A percentile compares a stretch with the other conserved stretches of the same genome.
Evolutionary conservation across 192 early-diverging fungal species (phyloP).

Genomic region (Fimicolochytrium jonesii): DNA sequence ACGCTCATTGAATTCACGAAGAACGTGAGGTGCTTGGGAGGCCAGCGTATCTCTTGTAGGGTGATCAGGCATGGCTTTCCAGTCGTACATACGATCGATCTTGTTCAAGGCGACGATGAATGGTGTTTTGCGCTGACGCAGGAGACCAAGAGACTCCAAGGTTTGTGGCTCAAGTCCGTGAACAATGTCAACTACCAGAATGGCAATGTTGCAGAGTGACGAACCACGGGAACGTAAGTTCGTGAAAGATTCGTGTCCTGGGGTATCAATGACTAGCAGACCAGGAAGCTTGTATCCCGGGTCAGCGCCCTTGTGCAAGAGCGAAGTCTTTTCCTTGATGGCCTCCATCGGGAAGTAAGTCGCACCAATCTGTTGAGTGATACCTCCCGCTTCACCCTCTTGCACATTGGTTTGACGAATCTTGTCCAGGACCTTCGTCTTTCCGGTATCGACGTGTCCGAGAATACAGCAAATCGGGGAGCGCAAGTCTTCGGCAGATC

Average conservation of each 20-base stretch:
- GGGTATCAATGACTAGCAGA: slow-evolving; percentile 95
- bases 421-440: slow-evolving; percentile 98
- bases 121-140: slow-evolving; percentile 91
- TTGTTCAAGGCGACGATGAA: slow-evolving; percentile 99
- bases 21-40: slow-evolving; percentile 65
- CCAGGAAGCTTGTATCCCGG: slow-evolving; percentile 83
- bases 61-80: slow-evolving; percentile 81
- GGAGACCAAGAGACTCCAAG: slow-evolving; percentile 85
- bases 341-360: slow-evolving; percentile 98
- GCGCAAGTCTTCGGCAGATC: slow-evolving; percentile 85
- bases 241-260: slow-evolving; percentile 98
- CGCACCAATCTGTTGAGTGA: slow-evolving; percentile 99
- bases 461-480: slow-evolving; percentile 98
- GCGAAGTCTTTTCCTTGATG: slow-evolving; percentile 86
- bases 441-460: slow-evolving; percentile 95
- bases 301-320: slow-evolving; percentile 54
- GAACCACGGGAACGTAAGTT: slow-evolving; percentile 94
- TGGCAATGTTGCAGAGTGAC: slow-evolving; percentile 98
- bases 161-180: slow-evolving; percentile 99
- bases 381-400: slow-evolving; percentile 99
- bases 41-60: slow-evolving; percentile 75
- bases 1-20: slow-evolving; percentile 83
- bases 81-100: slow-evolving; percentile 93
- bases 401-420: slow-evolving; percentile 99
- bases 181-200: slow-evolving; percentile 99